Conservation (phyloP, 371 early-diverging fungal species). For the Nematocida displodere region DNA sequence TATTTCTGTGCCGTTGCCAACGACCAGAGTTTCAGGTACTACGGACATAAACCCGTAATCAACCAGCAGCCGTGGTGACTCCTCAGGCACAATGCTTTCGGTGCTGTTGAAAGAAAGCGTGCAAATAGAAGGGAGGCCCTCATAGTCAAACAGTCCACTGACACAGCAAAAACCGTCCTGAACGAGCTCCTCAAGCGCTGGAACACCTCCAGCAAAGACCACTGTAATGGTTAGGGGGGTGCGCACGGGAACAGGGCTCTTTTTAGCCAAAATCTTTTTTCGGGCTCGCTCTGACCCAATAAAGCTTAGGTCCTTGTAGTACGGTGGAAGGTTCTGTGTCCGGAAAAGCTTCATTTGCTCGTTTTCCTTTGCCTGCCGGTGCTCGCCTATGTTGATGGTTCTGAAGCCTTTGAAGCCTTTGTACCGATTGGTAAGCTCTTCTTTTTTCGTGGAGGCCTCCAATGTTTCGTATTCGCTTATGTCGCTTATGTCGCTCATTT, state of each 20-base stretch:
- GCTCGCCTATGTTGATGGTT: conserved; percentile 59
- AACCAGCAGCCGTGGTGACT: neutral
- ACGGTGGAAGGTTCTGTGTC: conserved; percentile 41
- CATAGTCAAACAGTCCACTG: conserved; percentile 42
- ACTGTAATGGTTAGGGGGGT: conserved; percentile 11
- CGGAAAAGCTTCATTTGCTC: conserved; percentile 14
- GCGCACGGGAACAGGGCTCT: conserved; percentile 31
- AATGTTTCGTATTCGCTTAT: conserved; percentile 47
- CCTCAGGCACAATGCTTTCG: neutral
- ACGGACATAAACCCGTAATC: conserved; percentile 21
- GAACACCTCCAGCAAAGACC: neutral
- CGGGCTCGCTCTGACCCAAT: conserved; percentile 26
- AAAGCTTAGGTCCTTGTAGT: conserved; percentile 39
- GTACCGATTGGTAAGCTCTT: conserved; percentile 54
- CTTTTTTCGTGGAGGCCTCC: conserved; percentile 51
- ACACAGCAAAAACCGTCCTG: conserved; percentile 8
- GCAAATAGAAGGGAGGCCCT: conserved; percentile 31
- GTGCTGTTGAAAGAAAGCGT: conserved; percentile 22
- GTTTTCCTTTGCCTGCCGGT: conserved; percentile 52
- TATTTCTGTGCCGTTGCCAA: conserved; percentile 51
- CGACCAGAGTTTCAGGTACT: neutral
- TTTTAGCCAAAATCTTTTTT: conserved; percentile 38
- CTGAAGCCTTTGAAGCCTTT: conserved; percentile 44
- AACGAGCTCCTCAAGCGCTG: neutral
- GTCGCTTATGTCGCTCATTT: conserved; percentile 11